Base-by-base conservation (phyloP, 768 basidiomycete species). In the Saitozyma podzolica region DNA sequence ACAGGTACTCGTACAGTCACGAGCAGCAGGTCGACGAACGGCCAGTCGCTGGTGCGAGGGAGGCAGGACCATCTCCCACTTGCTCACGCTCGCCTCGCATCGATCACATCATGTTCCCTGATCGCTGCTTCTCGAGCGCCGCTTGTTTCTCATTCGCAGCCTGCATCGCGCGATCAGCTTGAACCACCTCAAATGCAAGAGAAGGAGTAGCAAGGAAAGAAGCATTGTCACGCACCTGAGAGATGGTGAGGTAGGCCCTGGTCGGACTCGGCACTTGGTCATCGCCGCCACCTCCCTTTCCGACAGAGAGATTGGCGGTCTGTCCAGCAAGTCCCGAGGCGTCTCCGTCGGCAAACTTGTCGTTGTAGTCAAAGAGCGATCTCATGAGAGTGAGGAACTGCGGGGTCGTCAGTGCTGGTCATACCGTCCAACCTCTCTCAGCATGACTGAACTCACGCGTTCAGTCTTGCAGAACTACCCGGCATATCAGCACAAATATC, bases 171-270 rank as follows among this genome's bases (percentile, higher is more conserved):
- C 40, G 19, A 48, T 56, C 60, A 53, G 60, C 61, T 42, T 40
- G 9, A 5, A 16, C 17, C 53, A 8, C 50, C 9, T 10, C 39
- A 29, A 10, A n/a, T 10, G 45, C 16, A 17, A n/a, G 7, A 58
- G 17, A 29, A 20, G 8, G 14, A 14, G 64, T 29, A 29, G 29
- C 29, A 5, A 29, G 29, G 29, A 5, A 29, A 29, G 29, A 29
- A 29, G 29, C 2, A 2, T 29, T 5, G 29, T 29, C 29, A 29
- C 76, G 61, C 47, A 77, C 77, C 67, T 80, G 79, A 9, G 78
- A 80, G 16, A 80, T 78, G 10, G 80, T 80, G 43, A 80, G 50
- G 59, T 79, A 80, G 0, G 78, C 77, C 47, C 70, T 67, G 8
- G 67, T 70, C 0, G 76, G 76, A 42, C 67, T 70, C 10, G 67